Conservation (phyloP, 352 stramenopile species). For the Phytophthora pistaciae region DNA sequence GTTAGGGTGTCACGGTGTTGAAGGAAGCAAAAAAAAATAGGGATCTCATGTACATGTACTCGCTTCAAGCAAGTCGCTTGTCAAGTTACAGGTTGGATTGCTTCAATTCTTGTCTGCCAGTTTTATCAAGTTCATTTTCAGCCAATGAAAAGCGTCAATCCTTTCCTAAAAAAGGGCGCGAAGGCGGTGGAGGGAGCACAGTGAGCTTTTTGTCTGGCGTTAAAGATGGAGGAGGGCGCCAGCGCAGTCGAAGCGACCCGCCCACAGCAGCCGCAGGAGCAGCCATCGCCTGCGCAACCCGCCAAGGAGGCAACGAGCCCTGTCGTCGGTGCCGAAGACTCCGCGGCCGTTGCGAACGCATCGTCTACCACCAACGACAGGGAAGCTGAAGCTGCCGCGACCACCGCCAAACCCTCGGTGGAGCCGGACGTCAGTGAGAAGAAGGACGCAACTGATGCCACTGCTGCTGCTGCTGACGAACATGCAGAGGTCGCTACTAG, state of each 20-base stretch:
- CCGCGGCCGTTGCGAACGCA: neutral
- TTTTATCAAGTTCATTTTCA: constrained; percentile 7
- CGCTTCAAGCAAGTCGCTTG: too few relatives aligned
- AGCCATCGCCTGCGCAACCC: neutral
- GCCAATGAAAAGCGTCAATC: neutral
- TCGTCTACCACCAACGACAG: constrained; percentile 1
- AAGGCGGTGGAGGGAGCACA: constrained; percentile 21
- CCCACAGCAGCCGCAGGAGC: constrained; percentile 1
- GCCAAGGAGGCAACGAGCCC: neutral
- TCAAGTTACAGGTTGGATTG: neutral
- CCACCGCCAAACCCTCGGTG: neutral
- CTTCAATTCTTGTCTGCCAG: neutral
- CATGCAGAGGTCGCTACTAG: neutral
- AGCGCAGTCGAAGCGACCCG: neutral
- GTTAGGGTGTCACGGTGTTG: too few relatives aligned
- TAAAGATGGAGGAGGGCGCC: constrained; percentile 24
- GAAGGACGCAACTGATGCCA: neutral
- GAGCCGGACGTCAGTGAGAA: neutral
- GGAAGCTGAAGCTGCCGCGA: neutral
- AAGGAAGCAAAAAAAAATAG: too few relatives aligned
- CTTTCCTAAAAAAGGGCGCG: constrained; percentile 12
- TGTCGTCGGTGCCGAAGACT: neutral
- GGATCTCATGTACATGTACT: too few relatives aligned
- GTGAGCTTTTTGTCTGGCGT: constrained; percentile 25
- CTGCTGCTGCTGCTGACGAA: constrained; percentile 5